phyloP scores from a whole-genome alignment of 1,284 basidiomycete species.

The Irpex sp. region DNA sequence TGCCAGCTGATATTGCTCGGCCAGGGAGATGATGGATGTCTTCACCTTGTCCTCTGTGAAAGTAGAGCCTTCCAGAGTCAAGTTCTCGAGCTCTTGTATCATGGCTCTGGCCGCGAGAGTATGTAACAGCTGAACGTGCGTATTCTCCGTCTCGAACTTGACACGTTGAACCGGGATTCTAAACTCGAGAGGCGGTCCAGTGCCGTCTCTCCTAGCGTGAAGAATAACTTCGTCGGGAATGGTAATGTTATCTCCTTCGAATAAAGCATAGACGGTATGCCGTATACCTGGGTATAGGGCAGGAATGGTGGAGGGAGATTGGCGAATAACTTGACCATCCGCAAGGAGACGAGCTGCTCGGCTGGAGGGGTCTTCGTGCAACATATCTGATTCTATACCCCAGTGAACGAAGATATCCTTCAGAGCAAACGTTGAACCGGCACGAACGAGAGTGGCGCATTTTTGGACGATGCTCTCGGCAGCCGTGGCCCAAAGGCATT shows the following conservation, averaged over 20 bases:
- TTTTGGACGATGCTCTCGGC: slow-evolving; percentile 43
- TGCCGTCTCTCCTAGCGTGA: slow-evolving; percentile 9
- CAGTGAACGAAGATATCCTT: slow-evolving; percentile 46
- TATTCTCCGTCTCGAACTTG: slow-evolving; percentile 8
- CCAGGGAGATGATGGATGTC: slow-evolving; percentile 8
- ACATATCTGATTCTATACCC: slow-evolving; percentile 28
- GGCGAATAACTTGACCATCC: background rate
- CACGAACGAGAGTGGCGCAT: slow-evolving; percentile 45
- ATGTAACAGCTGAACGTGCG: slow-evolving; percentile 10
- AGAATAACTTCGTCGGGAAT: slow-evolving; percentile 3
- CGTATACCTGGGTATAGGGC: slow-evolving; percentile 9
- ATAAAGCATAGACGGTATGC: slow-evolving; percentile 10
- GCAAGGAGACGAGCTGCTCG: background rate
- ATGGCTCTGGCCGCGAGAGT: slow-evolving; percentile 15
- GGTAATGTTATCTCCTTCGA: slow-evolving; percentile 1
- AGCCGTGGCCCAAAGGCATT: slow-evolving; percentile 39
- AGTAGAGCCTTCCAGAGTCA: background rate
- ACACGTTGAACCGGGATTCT: slow-evolving; percentile 9
- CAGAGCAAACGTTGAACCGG: slow-evolving; percentile 42
- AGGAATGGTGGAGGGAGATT: slow-evolving; percentile 4
- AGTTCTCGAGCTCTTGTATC: slow-evolving; percentile 9
- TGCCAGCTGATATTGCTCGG: slow-evolving; percentile 8
- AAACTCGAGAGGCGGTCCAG: slow-evolving; percentile 2
- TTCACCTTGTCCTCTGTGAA: slow-evolving; percentile 9
- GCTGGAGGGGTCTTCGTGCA: background rate